phyloP scores from a whole-genome alignment of 768 basidiomycete genomes.

The Xerocomellus amylosporus region DNA sequence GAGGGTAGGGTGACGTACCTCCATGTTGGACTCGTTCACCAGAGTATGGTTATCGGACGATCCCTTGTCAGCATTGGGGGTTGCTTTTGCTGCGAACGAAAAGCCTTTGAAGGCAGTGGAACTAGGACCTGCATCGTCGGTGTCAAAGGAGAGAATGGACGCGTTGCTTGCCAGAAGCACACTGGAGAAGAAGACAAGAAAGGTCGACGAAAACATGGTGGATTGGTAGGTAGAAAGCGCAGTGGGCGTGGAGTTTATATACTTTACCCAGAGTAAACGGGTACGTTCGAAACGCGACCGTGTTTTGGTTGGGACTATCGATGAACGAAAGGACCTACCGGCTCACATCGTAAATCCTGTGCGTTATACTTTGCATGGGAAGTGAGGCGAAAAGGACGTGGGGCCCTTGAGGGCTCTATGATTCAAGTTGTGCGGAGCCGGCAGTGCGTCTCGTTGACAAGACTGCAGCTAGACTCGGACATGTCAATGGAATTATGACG shows the following conservation, averaged over 20 bases:
- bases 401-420: no score
- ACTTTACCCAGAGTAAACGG: neutral
- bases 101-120: constrained; percentile 11
- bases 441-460: neutral
- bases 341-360: no score
- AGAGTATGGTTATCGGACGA: constrained; percentile 25
- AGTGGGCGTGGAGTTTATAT: neutral
- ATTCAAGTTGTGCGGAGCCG: neutral
- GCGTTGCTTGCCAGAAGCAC: constrained; percentile 36
- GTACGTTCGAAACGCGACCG: constrained; percentile 13
- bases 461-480: neutral
- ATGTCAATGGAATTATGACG: no score
- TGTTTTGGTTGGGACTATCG: constrained; percentile 8
- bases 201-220: constrained; percentile 14
- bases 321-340: neutral
- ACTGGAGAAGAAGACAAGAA: constrained; percentile 12
- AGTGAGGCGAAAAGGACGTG: no score
- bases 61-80: constrained; percentile 16
- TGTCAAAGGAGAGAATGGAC: constrained; percentile 12
- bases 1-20: constrained; percentile 19
- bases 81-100: constrained; percentile 21
- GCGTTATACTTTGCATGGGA: neutral
- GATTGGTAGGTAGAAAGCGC: neutral
- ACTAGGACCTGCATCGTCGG: neutral
- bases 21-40: constrained; percentile 24